Percentiles rank a stretch among this genome's conserved stretches.
phyloP scores from a whole-genome alignment of 2,329 filamentous ascomycete genomes.

The Arthrobotrys pseudoclavata region DNA sequence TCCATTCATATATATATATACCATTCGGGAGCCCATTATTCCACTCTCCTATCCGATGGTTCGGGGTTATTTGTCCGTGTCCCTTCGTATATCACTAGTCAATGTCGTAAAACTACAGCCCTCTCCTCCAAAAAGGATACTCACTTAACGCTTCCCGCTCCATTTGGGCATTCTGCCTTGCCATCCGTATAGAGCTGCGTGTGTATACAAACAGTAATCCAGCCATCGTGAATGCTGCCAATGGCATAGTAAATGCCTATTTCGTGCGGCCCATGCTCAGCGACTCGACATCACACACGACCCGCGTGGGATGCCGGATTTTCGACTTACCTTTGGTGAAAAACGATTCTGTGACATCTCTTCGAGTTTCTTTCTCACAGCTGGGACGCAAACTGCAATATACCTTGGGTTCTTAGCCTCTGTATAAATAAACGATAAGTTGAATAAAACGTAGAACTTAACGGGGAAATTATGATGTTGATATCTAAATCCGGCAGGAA shows the following conservation, averaged over 20 bases:
- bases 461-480: not conserved
- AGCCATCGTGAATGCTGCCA: conserved; percentile 72
- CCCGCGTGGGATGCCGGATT: not conserved
- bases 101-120: not conserved
- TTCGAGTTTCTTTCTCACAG: not conserved
- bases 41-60: not conserved
- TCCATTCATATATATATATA: not conserved
- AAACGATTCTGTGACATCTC: conserved; percentile 37
- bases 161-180: conserved; percentile 75
- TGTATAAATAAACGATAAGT: not conserved
- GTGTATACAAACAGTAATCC: conserved; percentile 73
- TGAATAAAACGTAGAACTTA: not conserved
- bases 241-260: conserved; percentile 69
- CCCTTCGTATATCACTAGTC: not conserved
- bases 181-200: conserved; percentile 75
- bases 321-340: conserved; percentile 43
- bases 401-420: not conserved
- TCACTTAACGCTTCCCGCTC: conserved; percentile 71
- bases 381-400: not conserved
- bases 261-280: not conserved
- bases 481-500: not conserved
- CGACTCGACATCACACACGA: not conserved
- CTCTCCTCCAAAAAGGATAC: not conserved
- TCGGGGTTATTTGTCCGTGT: not conserved
- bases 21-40: not conserved